Conservation (phyloP, 805 yeast species). For the Priceomyces fermenticarens region DNA sequence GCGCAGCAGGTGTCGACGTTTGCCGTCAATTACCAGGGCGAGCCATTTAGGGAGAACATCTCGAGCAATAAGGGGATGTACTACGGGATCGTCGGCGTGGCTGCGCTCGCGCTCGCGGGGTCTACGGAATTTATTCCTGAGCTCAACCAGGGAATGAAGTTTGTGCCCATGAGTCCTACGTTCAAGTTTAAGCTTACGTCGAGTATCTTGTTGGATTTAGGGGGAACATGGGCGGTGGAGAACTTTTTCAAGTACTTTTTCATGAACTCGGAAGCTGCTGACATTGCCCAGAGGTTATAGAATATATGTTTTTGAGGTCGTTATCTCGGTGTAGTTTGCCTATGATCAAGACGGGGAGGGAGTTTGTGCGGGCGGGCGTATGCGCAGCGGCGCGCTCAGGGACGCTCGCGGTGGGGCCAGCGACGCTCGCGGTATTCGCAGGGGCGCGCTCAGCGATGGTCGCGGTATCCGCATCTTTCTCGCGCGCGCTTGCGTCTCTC, state of each 20-base stretch:
- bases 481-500: too few species aligned
- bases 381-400: too few species aligned
- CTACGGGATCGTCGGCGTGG: constrained; percentile 89
- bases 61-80: constrained; percentile 94
- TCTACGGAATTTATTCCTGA: constrained; percentile 95
- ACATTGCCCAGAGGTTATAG: constrained; percentile 58
- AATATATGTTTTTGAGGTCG: constrained; percentile 21
- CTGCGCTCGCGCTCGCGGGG: constrained; percentile 83
- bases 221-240: constrained; percentile 75
- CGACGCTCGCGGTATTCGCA: too few species aligned
- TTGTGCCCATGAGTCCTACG: constrained; percentile 74
- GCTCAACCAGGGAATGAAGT: constrained; percentile 84
- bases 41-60: constrained; percentile 91
- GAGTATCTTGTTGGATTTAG: constrained; percentile 73
- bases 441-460: too few species aligned
- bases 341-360: constrained; percentile 27
- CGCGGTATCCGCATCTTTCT: too few species aligned
- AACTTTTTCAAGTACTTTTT: constrained; percentile 75
- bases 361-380: too few species aligned
- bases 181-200: constrained; percentile 79
- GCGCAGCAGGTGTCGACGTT: constrained; percentile 97
- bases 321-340: constrained; percentile 21
- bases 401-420: too few species aligned
- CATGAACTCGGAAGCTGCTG: constrained; percentile 89
- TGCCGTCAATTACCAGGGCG: constrained; percentile 96